Base-by-base conservation (phyloP, 352 stramenopile species). In the Phytophthora agathidicida region DNA sequence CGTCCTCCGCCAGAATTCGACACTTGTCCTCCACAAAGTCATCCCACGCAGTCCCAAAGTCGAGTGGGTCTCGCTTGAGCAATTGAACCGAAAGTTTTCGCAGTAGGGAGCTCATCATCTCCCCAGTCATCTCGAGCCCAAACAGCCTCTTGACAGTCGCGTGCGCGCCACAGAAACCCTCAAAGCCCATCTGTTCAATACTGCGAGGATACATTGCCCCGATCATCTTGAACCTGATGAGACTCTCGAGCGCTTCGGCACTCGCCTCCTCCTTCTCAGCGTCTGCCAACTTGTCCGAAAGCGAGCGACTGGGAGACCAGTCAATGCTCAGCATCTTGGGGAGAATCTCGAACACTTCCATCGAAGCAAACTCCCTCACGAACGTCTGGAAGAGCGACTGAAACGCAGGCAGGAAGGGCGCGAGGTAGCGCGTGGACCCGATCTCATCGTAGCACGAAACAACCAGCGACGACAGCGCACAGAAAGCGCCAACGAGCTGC, bases 1-100 rank as follows among this genome's bases (percentile, higher is more conserved):
- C 86, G 39, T 93, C 82, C 11, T 81, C 79, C 0, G 80, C 82
- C 7, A 88, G 42, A 0, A 71, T 46, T 9, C 30, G 28, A 36
- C 83, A 93, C 33, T 80, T 78, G 32, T 73, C 37, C 49, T 88
- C 77, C 14, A 86, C 82, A 38, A 83, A 60, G 26, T 86, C 77
- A 53, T 93, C 83, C 80, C 82, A 95, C 1, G 75, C 82, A 28
- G 49, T 77, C 23, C 65, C 65, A 45, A 93, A 65, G 32, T 93
- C 86, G 7, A 81, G 46, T 3, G 75, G 64, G 1, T 77, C 46
- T 33, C 68, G 68, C 1, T 71, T 36, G 0, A 65, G 43, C 1
- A 68, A 39, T 24, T 87, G 70, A 1, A 38, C 23, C 2, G 60
- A 67, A 13, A 83, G 36, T 7, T 59, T 63, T 9, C 59, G 68